phyloP scores from a whole-genome alignment of 2,329 filamentous ascomycete species.

The Talaromyces amestolkiae region DNA sequence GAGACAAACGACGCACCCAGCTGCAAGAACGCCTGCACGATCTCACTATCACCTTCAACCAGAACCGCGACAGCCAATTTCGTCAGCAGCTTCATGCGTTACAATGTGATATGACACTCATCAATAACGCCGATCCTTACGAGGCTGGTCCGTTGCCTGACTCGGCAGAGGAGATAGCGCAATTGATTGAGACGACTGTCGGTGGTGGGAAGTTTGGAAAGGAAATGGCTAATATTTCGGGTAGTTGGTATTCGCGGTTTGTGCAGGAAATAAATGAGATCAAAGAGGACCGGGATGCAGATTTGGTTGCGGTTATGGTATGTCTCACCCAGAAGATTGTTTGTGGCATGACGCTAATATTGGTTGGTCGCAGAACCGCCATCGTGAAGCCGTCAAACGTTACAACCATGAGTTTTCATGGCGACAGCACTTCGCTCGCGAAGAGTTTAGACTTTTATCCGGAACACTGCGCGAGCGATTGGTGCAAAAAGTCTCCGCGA shows the following conservation, averaged over 20 bases:
- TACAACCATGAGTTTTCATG: slow-evolving; percentile 58
- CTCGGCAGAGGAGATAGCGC: slow-evolving; percentile 63
- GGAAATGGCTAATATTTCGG: slow-evolving; percentile 64
- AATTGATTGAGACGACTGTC: slow-evolving; percentile 58
- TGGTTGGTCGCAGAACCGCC: slow-evolving; percentile 51
- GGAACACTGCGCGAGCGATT: slow-evolving; percentile 61
- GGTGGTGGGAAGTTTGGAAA: slow-evolving; percentile 64
- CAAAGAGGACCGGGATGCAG: slow-evolving; percentile 81
- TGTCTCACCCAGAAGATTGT: slow-evolving; percentile 28
- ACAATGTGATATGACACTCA: slow-evolving; percentile 85
- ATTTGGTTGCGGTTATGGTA: slow-evolving; percentile 79
- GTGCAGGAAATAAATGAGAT: slow-evolving; percentile 82
- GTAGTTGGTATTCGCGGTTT: slow-evolving; percentile 81
- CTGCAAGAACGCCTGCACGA: slow-evolving; percentile 75
- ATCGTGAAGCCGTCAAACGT: slow-evolving; percentile 55
- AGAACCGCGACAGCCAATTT: slow-evolving; percentile 79
- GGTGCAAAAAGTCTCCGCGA: slow-evolving; percentile 56
- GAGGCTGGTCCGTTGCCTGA: slow-evolving; percentile 66
- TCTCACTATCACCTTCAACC: slow-evolving; percentile 73
- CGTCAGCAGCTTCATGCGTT: slow-evolving; percentile 85
- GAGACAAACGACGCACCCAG: slow-evolving; percentile 83
- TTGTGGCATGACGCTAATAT: not conserved
- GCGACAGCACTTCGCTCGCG: slow-evolving; percentile 60
- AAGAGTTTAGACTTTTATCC: slow-evolving; percentile 60
- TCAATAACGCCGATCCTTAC: slow-evolving; percentile 82